Evolutionary conservation across 1,284 basidiomycete species (phyloP), one percentile per base, ranked within the genome.

Genomic region (Leucoagaricus sp.): DNA sequence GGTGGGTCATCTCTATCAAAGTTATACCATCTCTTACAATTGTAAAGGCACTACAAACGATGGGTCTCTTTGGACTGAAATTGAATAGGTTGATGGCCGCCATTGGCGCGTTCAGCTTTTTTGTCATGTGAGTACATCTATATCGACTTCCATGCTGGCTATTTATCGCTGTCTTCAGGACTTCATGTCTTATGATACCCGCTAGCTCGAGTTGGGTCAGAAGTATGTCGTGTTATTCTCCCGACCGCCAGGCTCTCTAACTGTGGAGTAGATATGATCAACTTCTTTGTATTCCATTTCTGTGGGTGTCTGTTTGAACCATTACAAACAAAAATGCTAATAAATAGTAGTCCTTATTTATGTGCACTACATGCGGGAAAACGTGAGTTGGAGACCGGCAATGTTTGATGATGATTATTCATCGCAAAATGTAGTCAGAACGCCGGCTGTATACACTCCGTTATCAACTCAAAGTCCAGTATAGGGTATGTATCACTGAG

Each of bases 21-120:
- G 45, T 26, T 38, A 48, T 19, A 41, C 50, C 55, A 36, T 49
- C 28, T 38, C 40, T 52, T 19, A 51, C 26, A 42, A n/a, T 47
- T 77, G 78, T 74, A 75, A 10, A 85, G 61, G 90, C 85, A 10
- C 70, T 91, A 21, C 91, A 91, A 64, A 86, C 85, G 0, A 84
- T 94, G 40, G 90, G 84, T 1, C 70, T 94, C 8, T 91, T 94
- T 65, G 91, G 89, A 2, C 69, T 94, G 53, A 83, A 86, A 62
- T 73, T 88, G 63, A 83, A 86, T 58, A 79, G 93, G 19, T 70
- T 89, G 38, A 80, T 84, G n/a, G 86, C 87, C 1, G 72, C 85
- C 44, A 53, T 85, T 29, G 87, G 85, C 7, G 82, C 85, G 0
- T 48, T 81, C 7, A 65, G 77, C 48, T 84, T 88, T 69, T 81